Evolutionary conservation across 768 basidiomycete genomes (phyloP).

Genomic region (Tricholoma hemisulphureum): DNA sequence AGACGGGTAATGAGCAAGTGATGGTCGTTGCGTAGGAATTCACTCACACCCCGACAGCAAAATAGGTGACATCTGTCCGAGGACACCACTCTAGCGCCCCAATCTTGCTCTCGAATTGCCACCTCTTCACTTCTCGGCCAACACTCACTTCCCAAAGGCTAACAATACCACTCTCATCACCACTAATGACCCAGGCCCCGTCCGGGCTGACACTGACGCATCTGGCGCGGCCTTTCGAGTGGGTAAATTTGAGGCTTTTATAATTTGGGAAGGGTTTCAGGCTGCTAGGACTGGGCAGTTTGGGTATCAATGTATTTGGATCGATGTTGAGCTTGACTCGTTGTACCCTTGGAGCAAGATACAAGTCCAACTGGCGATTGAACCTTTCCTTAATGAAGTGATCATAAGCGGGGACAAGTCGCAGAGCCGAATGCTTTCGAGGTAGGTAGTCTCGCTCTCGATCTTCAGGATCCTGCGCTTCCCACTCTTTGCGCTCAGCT

Average conservation of each 20-base stretch:
- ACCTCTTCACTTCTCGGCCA: constrained; percentile 83
- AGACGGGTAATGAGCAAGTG: constrained; percentile 3
- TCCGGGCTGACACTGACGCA: constrained; percentile 81
- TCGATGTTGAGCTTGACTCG: constrained; percentile 88
- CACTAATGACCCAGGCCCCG: constrained; percentile 88
- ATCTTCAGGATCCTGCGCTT: constrained; percentile 81
- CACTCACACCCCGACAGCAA: constrained; percentile 77
- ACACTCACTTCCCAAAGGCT: constrained; percentile 90
- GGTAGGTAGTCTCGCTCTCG: constrained; percentile 88
- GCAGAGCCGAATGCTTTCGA: constrained; percentile 78
- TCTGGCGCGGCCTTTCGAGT: constrained; percentile 66
- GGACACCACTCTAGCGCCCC: constrained; percentile 94
- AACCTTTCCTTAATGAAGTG: constrained; percentile 93
- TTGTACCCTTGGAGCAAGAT: constrained; percentile 91
- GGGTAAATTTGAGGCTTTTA: constrained; percentile 67
- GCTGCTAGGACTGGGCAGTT: constrained; percentile 88
- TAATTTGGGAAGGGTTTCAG: constrained; percentile 94
- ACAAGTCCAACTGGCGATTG: constrained; percentile 90
- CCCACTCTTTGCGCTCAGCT: constrained; percentile 80
- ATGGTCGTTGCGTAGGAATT: constrained; percentile 2
- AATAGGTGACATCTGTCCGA: constrained; percentile 73
- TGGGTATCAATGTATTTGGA: constrained; percentile 87
- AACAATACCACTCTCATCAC: constrained; percentile 85
- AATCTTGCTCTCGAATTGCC: constrained; percentile 79
- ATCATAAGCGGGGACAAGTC: constrained; percentile 89